Percentiles rank a stretch among this genome's conserved stretches.
phyloP scores from a whole-genome alignment of 345 rosid genomes.

The Schrenkiella parvula region DNA sequence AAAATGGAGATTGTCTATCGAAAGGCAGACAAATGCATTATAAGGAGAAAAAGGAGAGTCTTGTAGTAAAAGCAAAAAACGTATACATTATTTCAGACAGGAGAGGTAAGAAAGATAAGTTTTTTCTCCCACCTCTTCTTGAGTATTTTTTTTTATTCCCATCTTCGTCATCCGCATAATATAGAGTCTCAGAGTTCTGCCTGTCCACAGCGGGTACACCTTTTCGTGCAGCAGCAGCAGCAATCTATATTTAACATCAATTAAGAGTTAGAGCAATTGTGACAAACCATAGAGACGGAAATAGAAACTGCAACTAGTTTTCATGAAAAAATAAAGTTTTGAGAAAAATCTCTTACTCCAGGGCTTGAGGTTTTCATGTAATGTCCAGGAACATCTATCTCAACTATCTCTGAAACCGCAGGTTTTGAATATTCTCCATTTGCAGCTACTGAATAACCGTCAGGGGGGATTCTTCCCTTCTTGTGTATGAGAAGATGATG shows the following conservation, averaged over 20 bases:
- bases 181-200: conserved; percentile 72
- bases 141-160: conserved; percentile 73
- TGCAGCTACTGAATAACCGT: conserved; percentile 39
- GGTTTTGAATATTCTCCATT: conserved; percentile 48
- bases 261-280: not conserved
- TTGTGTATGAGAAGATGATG: conserved; percentile 41
- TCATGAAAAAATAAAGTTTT: not conserved
- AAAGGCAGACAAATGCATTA: not conserved
- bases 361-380: conserved; percentile 71
- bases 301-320: not conserved
- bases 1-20: not conserved
- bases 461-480: conserved; percentile 40
- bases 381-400: conserved; percentile 77
- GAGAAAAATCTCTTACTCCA: conserved; percentile 51
- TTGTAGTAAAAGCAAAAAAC: not conserved
- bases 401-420: conserved; percentile 70
- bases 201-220: conserved; percentile 60
- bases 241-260: conserved; percentile 49
- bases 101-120: not conserved
- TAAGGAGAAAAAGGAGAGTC: too few relatives aligned
- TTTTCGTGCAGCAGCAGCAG: conserved; percentile 88
- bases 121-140: conserved; percentile 66
- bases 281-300: not conserved
- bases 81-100: conserved; percentile 1
- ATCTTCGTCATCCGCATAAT: conserved; percentile 96